Base-by-base conservation (phyloP, 345 rosid species). In the Salix viminalis region DNA sequence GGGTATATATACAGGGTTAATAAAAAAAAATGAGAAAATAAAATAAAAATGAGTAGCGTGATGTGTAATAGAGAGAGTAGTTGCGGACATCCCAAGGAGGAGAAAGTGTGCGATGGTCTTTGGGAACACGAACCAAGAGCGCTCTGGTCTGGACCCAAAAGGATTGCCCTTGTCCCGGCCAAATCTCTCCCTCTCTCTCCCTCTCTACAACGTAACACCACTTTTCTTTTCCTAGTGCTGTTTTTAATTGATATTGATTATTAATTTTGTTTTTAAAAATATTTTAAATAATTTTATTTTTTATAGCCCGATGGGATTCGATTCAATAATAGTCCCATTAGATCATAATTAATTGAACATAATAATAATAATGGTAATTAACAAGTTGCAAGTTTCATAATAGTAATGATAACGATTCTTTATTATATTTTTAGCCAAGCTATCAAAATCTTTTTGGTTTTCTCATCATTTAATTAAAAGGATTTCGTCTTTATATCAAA, bases 1-100 rank as follows among this genome's bases (percentile, higher is more conserved):
- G 65, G 83, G 86, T 88, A 73, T 80, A 80, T 84, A 76, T 85
- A 84, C 80, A 85, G 6, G 67, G 71, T 66, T 50, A 77, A 79
- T 34, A 77, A 79, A 10, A 79, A 76, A 82, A 76, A 8, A 1
- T 15, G n/a, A 70, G 39, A 65, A 32, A 6, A 60, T 2, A 1
- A 72, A 19, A 39, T 11, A 56, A 65, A 65, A 10, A 41, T n/a
- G 72, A 34, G 24, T 71, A 30, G 36, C 42, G 65, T 62, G 6
- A 39, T 6, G 2, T 65, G 23, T 15, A 14, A 65, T 7, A 70
- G 67, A 54, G 37, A 77, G 72, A 84, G n/a, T 82, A 82, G 78
- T 80, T 84, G 84, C 87, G 89, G 90, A 87, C 88, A 88, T 89
- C 93, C 88, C 88, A 83, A 86, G 82, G 79, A 70, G 86, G 75